Evolutionary conservation across 176 grass and related monocot genomes (phyloP).

Genomic region (Musa beccarii): DNA sequence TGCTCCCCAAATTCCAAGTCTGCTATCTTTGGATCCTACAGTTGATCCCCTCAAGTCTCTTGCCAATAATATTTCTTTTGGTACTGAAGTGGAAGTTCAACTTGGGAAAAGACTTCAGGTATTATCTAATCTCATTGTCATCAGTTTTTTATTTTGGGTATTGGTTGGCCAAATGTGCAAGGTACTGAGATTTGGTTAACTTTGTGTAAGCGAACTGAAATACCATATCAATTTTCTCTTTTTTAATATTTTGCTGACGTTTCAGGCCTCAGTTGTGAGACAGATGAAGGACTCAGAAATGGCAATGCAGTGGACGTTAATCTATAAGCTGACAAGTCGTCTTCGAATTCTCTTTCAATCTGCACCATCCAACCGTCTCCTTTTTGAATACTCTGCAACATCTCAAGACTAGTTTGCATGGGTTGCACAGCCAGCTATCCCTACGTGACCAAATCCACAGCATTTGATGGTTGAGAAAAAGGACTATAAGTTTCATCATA

Average conservation of each 20-base stretch:
- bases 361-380: slow-evolving; percentile 86
- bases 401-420: slow-evolving; percentile 50
- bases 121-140: neutral
- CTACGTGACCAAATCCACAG: neutral
- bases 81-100: slow-evolving; percentile 89
- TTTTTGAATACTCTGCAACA: slow-evolving; percentile 89
- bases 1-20: slow-evolving; percentile 78
- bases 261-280: slow-evolving; percentile 91
- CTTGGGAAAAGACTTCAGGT: slow-evolving; percentile 90
- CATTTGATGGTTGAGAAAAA: neutral
- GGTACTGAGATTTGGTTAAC: neutral
- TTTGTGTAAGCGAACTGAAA: neutral
- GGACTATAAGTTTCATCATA: neutral
- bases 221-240: neutral
- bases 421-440: neutral
- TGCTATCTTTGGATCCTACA: slow-evolving; percentile 88
- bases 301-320: slow-evolving; percentile 90
- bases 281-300: slow-evolving; percentile 99
- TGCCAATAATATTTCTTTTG: slow-evolving; percentile 93
- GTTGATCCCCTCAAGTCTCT: slow-evolving; percentile 94
- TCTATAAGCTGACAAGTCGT: slow-evolving; percentile 76
- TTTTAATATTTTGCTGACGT: neutral
- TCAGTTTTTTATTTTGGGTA: too few relatives aligned
- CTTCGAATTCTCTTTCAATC: slow-evolving; percentile 93
- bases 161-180: too few relatives aligned